A percentile compares a stretch with the other conserved stretches of the same genome.
Conservation (phyloP, 1,139 yeast genomes). For the Diutina sp. region DNA sequence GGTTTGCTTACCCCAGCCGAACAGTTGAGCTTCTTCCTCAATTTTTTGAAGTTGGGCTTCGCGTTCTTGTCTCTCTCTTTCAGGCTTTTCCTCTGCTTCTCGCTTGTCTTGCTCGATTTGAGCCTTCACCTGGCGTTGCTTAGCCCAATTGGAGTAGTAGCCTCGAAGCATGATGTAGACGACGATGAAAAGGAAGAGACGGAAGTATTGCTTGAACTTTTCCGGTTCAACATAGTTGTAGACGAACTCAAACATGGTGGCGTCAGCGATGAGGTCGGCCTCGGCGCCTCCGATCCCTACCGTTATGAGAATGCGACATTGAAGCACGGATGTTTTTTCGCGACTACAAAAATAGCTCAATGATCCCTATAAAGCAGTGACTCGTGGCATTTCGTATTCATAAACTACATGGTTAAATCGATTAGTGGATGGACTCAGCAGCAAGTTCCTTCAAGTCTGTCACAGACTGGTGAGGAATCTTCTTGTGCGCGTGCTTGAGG, state of each 20-base stretch:
- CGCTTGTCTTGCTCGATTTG: constrained; percentile 11
- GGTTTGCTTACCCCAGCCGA: constrained; percentile 76
- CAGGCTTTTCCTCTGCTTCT: constrained; percentile 12
- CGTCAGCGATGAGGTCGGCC: neutral
- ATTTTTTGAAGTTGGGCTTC: constrained; percentile 7
- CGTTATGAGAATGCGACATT: neutral
- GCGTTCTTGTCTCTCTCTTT: neutral
- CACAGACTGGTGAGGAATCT: neutral
- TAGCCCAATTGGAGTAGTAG: constrained; percentile 26
- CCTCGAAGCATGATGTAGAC: constrained; percentile 24
- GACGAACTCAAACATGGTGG: constrained; percentile 17
- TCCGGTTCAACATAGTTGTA: constrained; percentile 25
- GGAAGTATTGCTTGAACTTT: constrained; percentile 22
- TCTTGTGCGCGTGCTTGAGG: neutral
- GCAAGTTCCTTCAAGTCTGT: neutral
- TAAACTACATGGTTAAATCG: neutral
- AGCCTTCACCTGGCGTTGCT: constrained; percentile 6
- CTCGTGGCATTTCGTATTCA: neutral
- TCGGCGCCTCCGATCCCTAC: neutral
- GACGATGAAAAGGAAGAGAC: constrained; percentile 22
- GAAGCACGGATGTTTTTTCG: neutral
- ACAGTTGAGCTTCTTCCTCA: constrained; percentile 30
- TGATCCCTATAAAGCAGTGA: neutral
- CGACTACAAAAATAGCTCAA: neutral
- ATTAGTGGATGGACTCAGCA: neutral